These are phyloP conservation scores for Stemphylium vesicarium DNA, from an alignment of 2,329 filamentous ascomycete genomes.

Conservation along the genomic window DNA sequence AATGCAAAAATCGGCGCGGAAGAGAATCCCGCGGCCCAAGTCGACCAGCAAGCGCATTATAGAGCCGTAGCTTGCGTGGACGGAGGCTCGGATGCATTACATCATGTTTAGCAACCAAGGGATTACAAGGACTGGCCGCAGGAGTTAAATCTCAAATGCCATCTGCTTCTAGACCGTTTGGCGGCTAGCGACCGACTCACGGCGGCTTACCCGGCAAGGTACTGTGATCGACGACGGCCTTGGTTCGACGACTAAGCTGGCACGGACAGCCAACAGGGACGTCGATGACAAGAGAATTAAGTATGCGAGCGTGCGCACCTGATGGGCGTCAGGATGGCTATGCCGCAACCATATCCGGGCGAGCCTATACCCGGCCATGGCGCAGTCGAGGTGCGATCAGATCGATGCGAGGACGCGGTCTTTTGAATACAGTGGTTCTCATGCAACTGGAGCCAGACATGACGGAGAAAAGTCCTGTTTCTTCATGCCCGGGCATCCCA, in stretches of 20 bases:
- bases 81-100: slow-evolving; percentile 34
- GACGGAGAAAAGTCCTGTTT: not conserved
- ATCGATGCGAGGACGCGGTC: too few relatives aligned
- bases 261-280: slow-evolving; percentile 7
- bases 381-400: not conserved
- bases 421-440: too few relatives aligned
- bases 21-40: slow-evolving; percentile 12
- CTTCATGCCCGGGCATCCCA: not conserved
- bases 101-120: slow-evolving; percentile 29
- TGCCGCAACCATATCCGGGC: not conserved
- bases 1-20: slow-evolving; percentile 14
- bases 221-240: slow-evolving; percentile 22
- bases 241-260: slow-evolving; percentile 4
- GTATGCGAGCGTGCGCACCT: slow-evolving; percentile 5
- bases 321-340: slow-evolving; percentile 1
- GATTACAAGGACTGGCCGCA: slow-evolving; percentile 20
- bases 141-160: slow-evolving; percentile 23
- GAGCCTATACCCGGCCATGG: slow-evolving; percentile 3
- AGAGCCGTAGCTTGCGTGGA: slow-evolving; percentile 6
- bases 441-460: not conserved
- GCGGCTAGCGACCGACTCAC: slow-evolving; percentile 28
- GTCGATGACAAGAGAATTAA: slow-evolving; percentile 4
- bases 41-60: not conserved
- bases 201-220: slow-evolving; percentile 37
- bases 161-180: slow-evolving; percentile 26